phyloP scores from a whole-genome alignment of 306 rosid species.

The Potentilla sterilis region DNA sequence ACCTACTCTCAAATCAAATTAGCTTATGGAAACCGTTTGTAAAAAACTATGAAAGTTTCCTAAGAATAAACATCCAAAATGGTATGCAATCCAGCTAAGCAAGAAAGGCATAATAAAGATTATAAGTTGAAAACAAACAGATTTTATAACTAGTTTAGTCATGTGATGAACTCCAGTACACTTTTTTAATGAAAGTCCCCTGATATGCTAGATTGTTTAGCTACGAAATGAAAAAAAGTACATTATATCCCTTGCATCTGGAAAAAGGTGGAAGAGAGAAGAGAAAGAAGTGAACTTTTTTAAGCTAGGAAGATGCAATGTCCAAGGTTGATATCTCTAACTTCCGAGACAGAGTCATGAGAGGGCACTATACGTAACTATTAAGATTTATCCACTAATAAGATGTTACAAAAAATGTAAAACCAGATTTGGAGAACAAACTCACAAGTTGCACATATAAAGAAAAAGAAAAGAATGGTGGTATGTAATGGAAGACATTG shows the following conservation, averaged over 20 bases:
- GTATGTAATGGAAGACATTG: background rate
- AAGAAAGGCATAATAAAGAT: background rate
- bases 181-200: background rate
- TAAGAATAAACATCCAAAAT: background rate
- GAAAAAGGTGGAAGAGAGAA: background rate
- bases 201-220: background rate
- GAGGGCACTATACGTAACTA: background rate
- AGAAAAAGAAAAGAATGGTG: background rate
- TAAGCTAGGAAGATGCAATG: background rate
- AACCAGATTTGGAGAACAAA: background rate
- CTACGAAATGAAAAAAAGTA: background rate
- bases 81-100: background rate
- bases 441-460: background rate
- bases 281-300: background rate
- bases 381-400: background rate
- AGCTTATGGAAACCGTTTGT: background rate
- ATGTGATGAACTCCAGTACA: background rate
- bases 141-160: background rate
- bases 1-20: constrained; percentile 24
- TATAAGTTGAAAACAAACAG: background rate
- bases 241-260: background rate
- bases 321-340: background rate
- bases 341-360: background rate
- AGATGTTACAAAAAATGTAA: background rate
- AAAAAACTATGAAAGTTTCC: background rate